Percentiles rank a stretch among this genome's conserved stretches.
Evolutionary conservation across 768 basidiomycete genomes (phyloP).

Genomic region (Russula foetens): DNA sequence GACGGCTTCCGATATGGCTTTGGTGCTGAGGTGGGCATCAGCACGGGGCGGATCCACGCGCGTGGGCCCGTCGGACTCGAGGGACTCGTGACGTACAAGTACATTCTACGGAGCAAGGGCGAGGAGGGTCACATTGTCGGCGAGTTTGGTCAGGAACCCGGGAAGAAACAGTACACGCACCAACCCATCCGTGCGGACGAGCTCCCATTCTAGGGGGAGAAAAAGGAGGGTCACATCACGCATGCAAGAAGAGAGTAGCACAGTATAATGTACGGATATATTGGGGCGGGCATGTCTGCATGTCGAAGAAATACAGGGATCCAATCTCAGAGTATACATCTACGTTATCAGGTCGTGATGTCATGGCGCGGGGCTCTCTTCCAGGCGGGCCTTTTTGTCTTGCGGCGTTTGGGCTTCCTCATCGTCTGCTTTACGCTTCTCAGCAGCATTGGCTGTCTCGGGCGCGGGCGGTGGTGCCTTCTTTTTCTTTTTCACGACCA

Average conservation of each 20-base stretch:
- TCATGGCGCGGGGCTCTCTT: conserved; percentile 27
- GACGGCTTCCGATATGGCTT: conserved; percentile 97
- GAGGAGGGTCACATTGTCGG: conserved; percentile 74
- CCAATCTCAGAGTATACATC: neutral
- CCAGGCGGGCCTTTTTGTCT: conserved; percentile 62
- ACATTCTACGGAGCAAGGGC: conserved; percentile 74
- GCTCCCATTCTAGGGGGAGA: conserved; percentile 39
- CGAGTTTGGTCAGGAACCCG: conserved; percentile 69
- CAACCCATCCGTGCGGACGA: conserved; percentile 33
- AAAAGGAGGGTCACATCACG: neutral
- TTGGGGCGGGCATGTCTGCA: neutral
- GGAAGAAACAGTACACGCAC: conserved; percentile 72
- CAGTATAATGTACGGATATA: conserved; percentile 6
- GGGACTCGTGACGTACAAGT: conserved; percentile 93
- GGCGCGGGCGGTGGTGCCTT: conserved; percentile 28
- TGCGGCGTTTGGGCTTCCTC: conserved; percentile 38
- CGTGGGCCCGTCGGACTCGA: conserved; percentile 94
- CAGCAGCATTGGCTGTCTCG: conserved; percentile 22
- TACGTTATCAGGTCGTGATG: neutral
- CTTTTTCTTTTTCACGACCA: conserved; percentile 88
- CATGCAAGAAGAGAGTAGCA: neutral
- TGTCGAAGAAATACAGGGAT: neutral
- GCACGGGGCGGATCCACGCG: conserved; percentile 93
- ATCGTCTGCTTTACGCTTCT: conserved; percentile 68
- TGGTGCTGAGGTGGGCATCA: conserved; percentile 96